phyloP scores from a whole-genome alignment of 495 filamentous ascomycete species.

The Massariosphaeria phaeospora region DNA sequence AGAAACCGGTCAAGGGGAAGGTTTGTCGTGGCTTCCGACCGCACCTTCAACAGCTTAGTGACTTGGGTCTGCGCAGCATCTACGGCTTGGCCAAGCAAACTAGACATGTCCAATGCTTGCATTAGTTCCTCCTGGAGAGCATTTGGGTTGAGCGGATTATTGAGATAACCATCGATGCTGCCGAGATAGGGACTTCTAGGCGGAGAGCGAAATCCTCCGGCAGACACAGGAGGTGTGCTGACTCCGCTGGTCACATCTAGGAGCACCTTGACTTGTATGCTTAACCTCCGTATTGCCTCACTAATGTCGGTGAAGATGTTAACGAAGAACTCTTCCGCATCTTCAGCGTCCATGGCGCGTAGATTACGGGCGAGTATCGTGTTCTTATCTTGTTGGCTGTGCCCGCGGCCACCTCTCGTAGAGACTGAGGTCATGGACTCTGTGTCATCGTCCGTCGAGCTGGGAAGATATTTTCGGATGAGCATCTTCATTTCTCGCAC shows the following conservation, averaged over 20 bases:
- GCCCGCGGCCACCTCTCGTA: slow-evolving; percentile 65
- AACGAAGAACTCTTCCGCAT: slow-evolving; percentile 79
- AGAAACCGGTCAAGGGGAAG: slow-evolving; percentile 75
- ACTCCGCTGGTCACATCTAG: slow-evolving; percentile 87
- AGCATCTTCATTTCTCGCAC: slow-evolving; percentile 81
- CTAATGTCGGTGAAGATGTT: slow-evolving; percentile 81
- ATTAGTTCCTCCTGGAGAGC: slow-evolving; percentile 71
- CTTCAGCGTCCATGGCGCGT: slow-evolving; percentile 72
- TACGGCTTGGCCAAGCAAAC: slow-evolving; percentile 87
- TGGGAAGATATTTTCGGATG: slow-evolving; percentile 80
- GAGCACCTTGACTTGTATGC: slow-evolving; percentile 90
- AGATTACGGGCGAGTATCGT: slow-evolving; percentile 86
- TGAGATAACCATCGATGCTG: slow-evolving; percentile 29
- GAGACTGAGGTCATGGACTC: slow-evolving; percentile 86
- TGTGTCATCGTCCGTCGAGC: slow-evolving; percentile 86
- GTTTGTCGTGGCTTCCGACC: slow-evolving; percentile 74
- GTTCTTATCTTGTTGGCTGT: slow-evolving; percentile 83
- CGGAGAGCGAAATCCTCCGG: slow-evolving; percentile 27
- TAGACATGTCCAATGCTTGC: slow-evolving; percentile 82
- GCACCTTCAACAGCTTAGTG: slow-evolving; percentile 83
- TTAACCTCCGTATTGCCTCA: slow-evolving; percentile 76
- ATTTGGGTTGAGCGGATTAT: neutral
- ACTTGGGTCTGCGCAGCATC: slow-evolving; percentile 91
- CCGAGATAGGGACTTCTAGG: slow-evolving; percentile 29
- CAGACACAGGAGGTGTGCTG: slow-evolving; percentile 35